phyloP scores from a whole-genome alignment of 192 early-diverging fungal genomes.

The Paraglomus brasilianum region DNA sequence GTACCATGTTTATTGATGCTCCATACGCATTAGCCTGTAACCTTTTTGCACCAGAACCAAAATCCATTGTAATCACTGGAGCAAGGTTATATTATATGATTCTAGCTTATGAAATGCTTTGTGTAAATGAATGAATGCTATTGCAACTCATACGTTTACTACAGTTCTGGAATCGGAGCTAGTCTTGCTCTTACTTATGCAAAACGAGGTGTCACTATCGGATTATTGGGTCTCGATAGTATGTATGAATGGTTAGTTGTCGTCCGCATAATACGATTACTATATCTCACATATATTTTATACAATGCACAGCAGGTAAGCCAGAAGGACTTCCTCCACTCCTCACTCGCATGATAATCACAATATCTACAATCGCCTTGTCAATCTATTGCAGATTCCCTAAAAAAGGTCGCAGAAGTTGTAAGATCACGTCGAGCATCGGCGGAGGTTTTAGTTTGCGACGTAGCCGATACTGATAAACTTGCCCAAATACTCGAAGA shows the following conservation, averaged over 20 bases:
- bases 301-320: too few species aligned
- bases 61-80: slow-evolving; percentile 9
- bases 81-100: slow-evolving; percentile 19
- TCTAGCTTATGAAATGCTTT: neutral
- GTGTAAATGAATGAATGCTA: neutral
- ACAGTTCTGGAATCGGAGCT: slow-evolving; percentile 29
- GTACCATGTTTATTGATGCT: neutral
- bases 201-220: slow-evolving; percentile 21
- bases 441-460: neutral
- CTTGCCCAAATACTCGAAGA: slow-evolving; percentile 26
- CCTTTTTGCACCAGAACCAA: neutral
- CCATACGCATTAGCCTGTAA: too few species aligned
- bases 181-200: slow-evolving; percentile 26
- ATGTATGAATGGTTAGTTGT: neutral
- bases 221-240: slow-evolving; percentile 15
- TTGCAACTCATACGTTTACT: neutral
- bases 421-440: slow-evolving; percentile 1
- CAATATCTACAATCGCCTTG: too few species aligned
- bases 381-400: neutral
- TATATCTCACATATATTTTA: too few species aligned
- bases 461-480: slow-evolving; percentile 25
- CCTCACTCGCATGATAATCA: too few species aligned
- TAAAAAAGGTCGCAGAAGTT: slow-evolving; percentile 8
- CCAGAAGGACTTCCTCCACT: too few species aligned
- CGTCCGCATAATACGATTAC: too few species aligned